Conservation (phyloP, 192 early-diverging fungal genomes). For the Diversispora eburnea region DNA sequence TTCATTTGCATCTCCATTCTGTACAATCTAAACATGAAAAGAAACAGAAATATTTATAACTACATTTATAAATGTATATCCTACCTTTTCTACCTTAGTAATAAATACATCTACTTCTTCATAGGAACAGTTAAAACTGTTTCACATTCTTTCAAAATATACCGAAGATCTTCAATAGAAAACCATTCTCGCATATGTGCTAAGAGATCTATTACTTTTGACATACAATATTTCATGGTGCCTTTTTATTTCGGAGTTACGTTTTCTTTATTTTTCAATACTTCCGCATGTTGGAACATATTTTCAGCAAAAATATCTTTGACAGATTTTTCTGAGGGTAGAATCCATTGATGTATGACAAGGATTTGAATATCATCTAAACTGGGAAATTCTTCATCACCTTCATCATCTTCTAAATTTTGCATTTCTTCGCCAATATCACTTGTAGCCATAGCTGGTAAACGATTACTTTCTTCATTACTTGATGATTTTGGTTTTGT, state of each 20-base stretch:
- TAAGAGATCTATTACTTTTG: slow-evolving; percentile 20
- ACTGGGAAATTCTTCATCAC: slow-evolving; percentile 8
- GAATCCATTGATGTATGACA: slow-evolving; percentile 17
- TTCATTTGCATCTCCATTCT: background rate
- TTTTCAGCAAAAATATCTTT: slow-evolving; percentile 22
- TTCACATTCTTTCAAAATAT: slow-evolving; percentile 15
- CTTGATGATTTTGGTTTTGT: too few relatives aligned
- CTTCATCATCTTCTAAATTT: slow-evolving; percentile 12
- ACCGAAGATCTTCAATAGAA: slow-evolving; percentile 4
- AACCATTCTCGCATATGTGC: slow-evolving; percentile 21
- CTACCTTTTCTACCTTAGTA: too few relatives aligned
- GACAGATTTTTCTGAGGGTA: slow-evolving; percentile 20
- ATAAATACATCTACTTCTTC: too few relatives aligned
- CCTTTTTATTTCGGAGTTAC: slow-evolving; percentile 10
- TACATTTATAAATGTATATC: too few relatives aligned
- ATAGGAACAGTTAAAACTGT: slow-evolving; percentile 10
- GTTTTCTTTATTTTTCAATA: slow-evolving; percentile 25
- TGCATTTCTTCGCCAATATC: too few relatives aligned
- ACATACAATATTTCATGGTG: slow-evolving; percentile 21
- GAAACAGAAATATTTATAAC: too few relatives aligned
- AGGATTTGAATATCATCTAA: slow-evolving; percentile 14
- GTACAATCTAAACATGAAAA: too few relatives aligned
- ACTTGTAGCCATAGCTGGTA: too few relatives aligned
- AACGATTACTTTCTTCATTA: too few relatives aligned
- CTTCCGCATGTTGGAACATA: slow-evolving; percentile 14